These are phyloP conservation scores for Parachaetomium inaequale DNA, from an alignment of 495 filamentous ascomycete genomes.

Conservation along the genomic window DNA sequence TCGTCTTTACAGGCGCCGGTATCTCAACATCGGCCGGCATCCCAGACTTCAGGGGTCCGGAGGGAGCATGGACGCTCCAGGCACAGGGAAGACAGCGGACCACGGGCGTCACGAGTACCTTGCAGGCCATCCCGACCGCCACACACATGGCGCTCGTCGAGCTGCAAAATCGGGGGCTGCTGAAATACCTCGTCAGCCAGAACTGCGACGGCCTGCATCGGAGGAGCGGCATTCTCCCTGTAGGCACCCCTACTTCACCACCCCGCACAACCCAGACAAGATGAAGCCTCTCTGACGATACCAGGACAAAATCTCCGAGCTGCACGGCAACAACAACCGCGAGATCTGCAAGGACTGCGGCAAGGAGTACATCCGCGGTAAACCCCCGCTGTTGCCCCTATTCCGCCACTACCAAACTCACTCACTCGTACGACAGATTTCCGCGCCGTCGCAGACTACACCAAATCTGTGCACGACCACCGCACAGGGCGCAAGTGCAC, in stretches of 20 bases:
- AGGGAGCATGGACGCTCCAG: conserved; percentile 43
- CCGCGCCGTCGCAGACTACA: conserved; percentile 43
- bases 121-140: conserved; percentile 44
- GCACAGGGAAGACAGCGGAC: conserved; percentile 35
- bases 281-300: too few species aligned
- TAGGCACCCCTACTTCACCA: background rate
- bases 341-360: conserved; percentile 45
- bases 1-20: conserved; percentile 47
- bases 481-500: conserved; percentile 45
- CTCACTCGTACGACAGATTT: conserved; percentile 38
- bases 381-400: too few species aligned
- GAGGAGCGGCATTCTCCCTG: conserved; percentile 41
- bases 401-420: too few species aligned
- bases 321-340: conserved; percentile 47
- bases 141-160: conserved; percentile 50
- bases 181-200: conserved; percentile 46
- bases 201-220: conserved; percentile 49
- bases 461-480: conserved; percentile 42
- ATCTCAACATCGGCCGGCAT: conserved; percentile 49
- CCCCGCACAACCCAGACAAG: too few species aligned
- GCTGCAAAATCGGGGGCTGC: conserved; percentile 38
- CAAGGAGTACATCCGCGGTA: conserved; percentile 47
- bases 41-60: conserved; percentile 46
- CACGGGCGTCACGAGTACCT: conserved; percentile 29
- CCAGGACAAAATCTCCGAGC: conserved; percentile 39